Base-by-base conservation (phyloP, 75 land plant species). In the Azolla pinnata region DNA sequence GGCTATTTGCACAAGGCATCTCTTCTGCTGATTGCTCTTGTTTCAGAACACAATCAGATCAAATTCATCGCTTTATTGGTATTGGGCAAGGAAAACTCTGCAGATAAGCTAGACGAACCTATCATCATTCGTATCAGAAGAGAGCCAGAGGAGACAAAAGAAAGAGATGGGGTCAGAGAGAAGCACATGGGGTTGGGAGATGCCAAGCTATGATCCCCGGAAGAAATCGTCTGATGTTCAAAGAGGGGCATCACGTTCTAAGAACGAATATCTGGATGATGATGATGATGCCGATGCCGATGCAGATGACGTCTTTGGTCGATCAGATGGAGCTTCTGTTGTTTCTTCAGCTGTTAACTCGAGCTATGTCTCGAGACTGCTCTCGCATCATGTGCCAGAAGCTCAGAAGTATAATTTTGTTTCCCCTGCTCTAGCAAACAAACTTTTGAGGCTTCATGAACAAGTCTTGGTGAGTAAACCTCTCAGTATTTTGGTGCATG, bases 201-300 rank as follows among this genome's bases (percentile, higher is more conserved):
- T 46, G 49, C 49, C 49, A 3, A 46, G 49, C 21, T 46, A 46
- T 46, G 49, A 46, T 46, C 49, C 14, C 2, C 49, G 49, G 23
- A 46, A 14, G 49, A n/a, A n/a, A n/a, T n/a, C n/a, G n/a, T 46
- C 49, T 46, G 49, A 18, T 3, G 49, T 18, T 23, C n/a, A 18
- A 17, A 46, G 49, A 3, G 2, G 49, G 49, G 21, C 49, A 46
- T 46, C 17, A 2, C n/a, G 49, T 46, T 18, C n/a, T 14, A 23
- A 46, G n/a, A 23, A 4, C 49, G 42, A 38, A 7, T 7, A 38
- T 38, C 10, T 7, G 42, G 42, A 38, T 14, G 42, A 38, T 38
- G 49, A 46, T 46, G 49, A 46, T 3, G 4, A 4, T 46, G 49
- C 49, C 17, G 4, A 2, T 46, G 4, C 49, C 2, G 23, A 18